phyloP scores from a whole-genome alignment of 768 basidiomycete species.

The Mycena galopus region DNA sequence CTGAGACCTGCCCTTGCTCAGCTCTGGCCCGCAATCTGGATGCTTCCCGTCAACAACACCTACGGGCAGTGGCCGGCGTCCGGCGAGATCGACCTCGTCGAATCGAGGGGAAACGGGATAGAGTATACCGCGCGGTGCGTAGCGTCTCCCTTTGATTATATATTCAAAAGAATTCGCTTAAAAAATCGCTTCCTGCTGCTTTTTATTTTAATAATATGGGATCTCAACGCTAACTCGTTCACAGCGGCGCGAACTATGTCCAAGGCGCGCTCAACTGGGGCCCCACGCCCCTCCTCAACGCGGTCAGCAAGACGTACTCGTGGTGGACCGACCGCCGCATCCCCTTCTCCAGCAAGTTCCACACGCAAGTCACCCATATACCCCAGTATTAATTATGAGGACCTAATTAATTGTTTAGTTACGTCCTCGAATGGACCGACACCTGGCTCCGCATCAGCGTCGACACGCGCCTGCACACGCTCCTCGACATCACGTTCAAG shows the following conservation, averaged over 20 bases:
- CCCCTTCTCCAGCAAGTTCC: conserved; percentile 76
- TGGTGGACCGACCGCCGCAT: conserved; percentile 80
- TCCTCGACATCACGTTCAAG: conserved; percentile 79
- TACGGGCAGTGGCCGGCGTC: conserved; percentile 79
- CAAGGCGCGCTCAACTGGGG: conserved; percentile 84
- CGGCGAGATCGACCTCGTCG: conserved; percentile 85
- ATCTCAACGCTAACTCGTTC: too few relatives aligned
- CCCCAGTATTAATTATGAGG: too few relatives aligned
- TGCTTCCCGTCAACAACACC: conserved; percentile 76
- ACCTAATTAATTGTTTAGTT: too few relatives aligned
- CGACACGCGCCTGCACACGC: conserved; percentile 82
- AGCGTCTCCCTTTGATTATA: too few relatives aligned
- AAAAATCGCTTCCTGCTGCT: too few relatives aligned
- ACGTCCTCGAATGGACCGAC: conserved; percentile 85
- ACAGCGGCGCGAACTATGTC: conserved; percentile 75
- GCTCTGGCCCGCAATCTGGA: conserved; percentile 86
- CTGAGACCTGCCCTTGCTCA: conserved; percentile 26
- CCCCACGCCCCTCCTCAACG: conserved; percentile 69
- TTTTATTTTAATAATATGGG: too few relatives aligned
- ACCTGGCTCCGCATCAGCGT: conserved; percentile 84
- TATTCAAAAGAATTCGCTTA: too few relatives aligned
- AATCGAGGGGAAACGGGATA: conserved; percentile 72
- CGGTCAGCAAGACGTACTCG: conserved; percentile 77
- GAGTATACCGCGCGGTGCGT: conserved; percentile 66
- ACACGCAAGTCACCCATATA: too few relatives aligned